Conservation (phyloP, 2,329 filamentous ascomycete species). For the Aureobasidium sp. region DNA sequence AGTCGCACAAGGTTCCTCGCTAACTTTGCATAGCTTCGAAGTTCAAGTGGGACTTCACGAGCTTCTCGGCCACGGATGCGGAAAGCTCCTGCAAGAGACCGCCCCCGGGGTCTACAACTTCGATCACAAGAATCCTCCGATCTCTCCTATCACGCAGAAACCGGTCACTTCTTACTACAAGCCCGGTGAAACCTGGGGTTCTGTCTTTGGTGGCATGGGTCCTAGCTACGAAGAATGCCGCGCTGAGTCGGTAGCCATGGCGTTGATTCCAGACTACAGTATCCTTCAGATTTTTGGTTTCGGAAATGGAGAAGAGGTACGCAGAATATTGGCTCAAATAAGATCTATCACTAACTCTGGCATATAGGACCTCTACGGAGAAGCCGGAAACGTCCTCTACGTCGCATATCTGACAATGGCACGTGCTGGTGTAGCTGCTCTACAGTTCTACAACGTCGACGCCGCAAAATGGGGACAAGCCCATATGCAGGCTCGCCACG, state of each 20-base stretch:
- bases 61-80: too few species aligned
- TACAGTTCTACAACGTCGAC: conserved; percentile 55
- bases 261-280: conserved; percentile 76
- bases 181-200: too few species aligned
- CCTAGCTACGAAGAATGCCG: too few species aligned
- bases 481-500: conserved; percentile 76
- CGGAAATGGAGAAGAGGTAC: conserved; percentile 56
- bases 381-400: conserved; percentile 71
- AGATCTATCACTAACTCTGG: background rate
- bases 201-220: too few species aligned
- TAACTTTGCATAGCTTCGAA: conserved; percentile 57
- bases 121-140: too few species aligned
- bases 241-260: conserved; percentile 86
- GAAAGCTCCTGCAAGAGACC: too few species aligned
- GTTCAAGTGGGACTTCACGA: conserved; percentile 74
- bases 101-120: too few species aligned
- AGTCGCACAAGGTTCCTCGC: too few species aligned
- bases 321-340: background rate
- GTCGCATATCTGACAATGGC: too few species aligned
- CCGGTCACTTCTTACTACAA: too few species aligned
- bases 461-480: conserved; percentile 65
- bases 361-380: conserved; percentile 54
- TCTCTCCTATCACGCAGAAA: too few species aligned
- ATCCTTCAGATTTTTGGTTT: conserved; percentile 89
- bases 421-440: too few species aligned